Evolutionary conservation across 148 eudicot genomes (phyloP), one percentile per base, ranked within the genome.

Genomic region (Arbutus unedo): DNA sequence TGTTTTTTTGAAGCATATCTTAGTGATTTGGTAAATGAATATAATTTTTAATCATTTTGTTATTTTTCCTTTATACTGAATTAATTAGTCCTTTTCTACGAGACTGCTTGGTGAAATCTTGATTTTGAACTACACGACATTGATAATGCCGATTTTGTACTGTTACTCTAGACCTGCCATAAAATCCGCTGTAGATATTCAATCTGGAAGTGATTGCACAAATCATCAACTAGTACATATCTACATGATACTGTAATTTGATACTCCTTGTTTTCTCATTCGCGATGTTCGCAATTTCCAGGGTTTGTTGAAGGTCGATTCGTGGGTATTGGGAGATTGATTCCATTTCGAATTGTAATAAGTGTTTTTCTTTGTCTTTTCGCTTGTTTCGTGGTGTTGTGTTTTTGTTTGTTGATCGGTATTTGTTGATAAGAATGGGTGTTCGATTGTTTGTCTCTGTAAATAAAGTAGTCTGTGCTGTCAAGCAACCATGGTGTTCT

Each of bases 231-330:
- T 56, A 0, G 8, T 56, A 4, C 19, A 16, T 59, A 59, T 59
- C 67, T 60, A 60, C 72, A 2, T 67, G 72, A 31, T 31, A 31
- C 43, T 10, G 25, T 11, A 41, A 3, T 68, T 31, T 43, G 67
- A 60, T 60, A 3, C 21, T 15, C 18, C 43, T 18, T 15, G 48
- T 72, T 73, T 73, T 73, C 51, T 73, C 8, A 73, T 73, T 73
- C 25, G 25, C 45, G 53, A 51, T 45, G 53, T 19, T 43, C 8
- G 11, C 51, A 4, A 18, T 73, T 25, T 73, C 3, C 76, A 73
- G 76, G 76, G 6, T 73, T 45, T 73, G 76, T 73, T 18, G 53
- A 73, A 45, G 76, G 76, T 73, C 21, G 23, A 18, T 73, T 73
- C 8, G 23, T 7, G 25, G 8, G 53, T 16, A 3, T 45, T 47